Evolutionary conservation across 371 early-diverging fungal species (phyloP), one percentile per base, ranked within the genome.

Genomic region (Dichotomocladium elegans): DNA sequence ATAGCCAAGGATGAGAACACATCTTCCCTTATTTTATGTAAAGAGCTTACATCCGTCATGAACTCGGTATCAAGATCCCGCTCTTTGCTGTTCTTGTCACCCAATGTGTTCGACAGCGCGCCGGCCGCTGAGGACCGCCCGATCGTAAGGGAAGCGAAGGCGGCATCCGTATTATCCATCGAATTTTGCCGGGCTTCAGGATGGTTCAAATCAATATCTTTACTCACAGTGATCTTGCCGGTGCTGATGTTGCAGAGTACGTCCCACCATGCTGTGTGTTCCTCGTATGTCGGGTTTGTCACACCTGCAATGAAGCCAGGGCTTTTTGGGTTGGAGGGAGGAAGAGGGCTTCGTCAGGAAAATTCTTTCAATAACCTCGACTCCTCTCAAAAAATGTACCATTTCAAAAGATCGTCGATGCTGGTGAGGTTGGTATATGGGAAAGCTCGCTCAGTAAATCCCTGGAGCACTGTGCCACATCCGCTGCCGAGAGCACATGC

Each of bases 271-370:
- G 83, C 77, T 10, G 89, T 82, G 45, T 94, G 89, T 56, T 93
- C 92, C 58, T 94, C 94, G 66, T 95, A 94, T 0, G 92, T 82
- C 15, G 94, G 94, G 71, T 97, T 96, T 0, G 96, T 93, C 4
- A 95, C 95, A 17, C 98, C 98, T 3, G 98, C 98, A 69, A 97
- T 94, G 63, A 89, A 96, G 1, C 95, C 96, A 29, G 92, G 85
- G 45, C 90, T 90, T 44, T 14, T n/a, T n/a, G n/a, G n/a, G n/a
- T n/a, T n/a, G n/a, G 24, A 41, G 17, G 2, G 29, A 8, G 17
- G 19, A 26, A 14, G 19, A 49, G 33, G 22, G 10, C 0, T 33
- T 10, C 9, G 19, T 4, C 49, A 14, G 15, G 29, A 12, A 17
- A 21, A 34, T 0, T 11, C 4, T n/a, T n/a, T n/a, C n/a, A n/a